Evolutionary conservation across 129 eudicot species (phyloP).

Genomic region (Saposhnikovia divaricata): DNA sequence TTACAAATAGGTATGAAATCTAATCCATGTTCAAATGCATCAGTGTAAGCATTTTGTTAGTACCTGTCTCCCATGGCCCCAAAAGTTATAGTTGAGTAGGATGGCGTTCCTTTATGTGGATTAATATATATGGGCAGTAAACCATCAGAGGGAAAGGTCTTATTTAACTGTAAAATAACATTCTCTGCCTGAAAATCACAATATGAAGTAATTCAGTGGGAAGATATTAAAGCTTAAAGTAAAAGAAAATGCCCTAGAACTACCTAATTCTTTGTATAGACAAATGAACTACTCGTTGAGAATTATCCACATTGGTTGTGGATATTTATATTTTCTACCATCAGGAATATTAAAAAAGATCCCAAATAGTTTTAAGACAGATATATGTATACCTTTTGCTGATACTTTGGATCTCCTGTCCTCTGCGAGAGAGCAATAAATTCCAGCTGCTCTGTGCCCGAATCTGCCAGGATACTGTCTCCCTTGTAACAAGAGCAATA

Average conservation of each 20-base stretch:
- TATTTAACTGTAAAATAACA: conserved; percentile 72
- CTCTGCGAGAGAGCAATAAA: conserved; percentile 95
- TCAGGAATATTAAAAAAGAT: neutral
- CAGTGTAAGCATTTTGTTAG: neutral
- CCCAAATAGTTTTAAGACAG: neutral
- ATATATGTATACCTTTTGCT: conserved; percentile 57
- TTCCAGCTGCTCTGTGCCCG: conserved; percentile 98
- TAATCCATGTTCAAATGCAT: neutral
- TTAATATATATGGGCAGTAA: conserved; percentile 86
- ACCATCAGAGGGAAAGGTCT: conserved; percentile 90
- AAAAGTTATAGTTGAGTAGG: conserved; percentile 89
- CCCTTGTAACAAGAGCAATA: conserved; percentile 41
- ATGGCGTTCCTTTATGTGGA: conserved; percentile 71
- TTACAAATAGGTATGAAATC: neutral
- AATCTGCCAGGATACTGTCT: conserved; percentile 92
- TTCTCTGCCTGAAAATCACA: conserved; percentile 68
- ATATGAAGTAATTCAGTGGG: neutral
- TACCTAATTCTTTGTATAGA: neutral
- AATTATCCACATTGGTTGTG: neutral
- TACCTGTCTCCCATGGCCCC: conserved; percentile 99
- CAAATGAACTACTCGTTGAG: neutral
- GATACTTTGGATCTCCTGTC: conserved; percentile 92
- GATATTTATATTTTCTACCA: neutral
- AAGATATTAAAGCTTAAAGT: neutral
- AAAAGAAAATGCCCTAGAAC: neutral